Evolutionary conservation across 2,329 filamentous ascomycete species (phyloP).

Genomic region (Thyridium curvatum): DNA sequence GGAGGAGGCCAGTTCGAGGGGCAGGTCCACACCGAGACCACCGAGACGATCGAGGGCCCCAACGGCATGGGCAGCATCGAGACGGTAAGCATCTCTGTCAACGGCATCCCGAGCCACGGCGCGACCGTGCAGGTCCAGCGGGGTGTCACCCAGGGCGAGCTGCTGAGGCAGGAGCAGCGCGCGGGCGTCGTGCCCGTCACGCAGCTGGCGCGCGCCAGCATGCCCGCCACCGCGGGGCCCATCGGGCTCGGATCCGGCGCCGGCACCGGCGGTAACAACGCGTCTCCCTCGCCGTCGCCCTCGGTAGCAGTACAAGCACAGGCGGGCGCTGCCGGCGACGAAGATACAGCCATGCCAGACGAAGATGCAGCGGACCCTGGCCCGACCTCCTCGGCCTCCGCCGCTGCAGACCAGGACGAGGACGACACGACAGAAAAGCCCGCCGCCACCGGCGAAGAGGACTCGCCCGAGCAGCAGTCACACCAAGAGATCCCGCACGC

Average conservation of each 20-base stretch:
- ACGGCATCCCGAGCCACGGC: slow-evolving; percentile 55
- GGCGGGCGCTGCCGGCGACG: not conserved
- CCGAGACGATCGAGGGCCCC: slow-evolving; percentile 74
- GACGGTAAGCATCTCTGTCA: slow-evolving; percentile 71
- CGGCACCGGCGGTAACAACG: slow-evolving; percentile 1
- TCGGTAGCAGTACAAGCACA: not conserved
- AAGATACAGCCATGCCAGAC: too few relatives aligned
- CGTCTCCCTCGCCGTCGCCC: not conserved
- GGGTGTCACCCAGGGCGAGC: slow-evolving; percentile 75
- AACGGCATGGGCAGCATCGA: slow-evolving; percentile 75
- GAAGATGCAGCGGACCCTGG: too few relatives aligned
- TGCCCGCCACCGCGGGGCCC: slow-evolving; percentile 11
- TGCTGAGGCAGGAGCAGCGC: slow-evolving; percentile 80
- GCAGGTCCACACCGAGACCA: slow-evolving; percentile 65
- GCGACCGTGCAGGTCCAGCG: slow-evolving; percentile 24
- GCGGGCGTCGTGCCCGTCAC: slow-evolving; percentile 69
- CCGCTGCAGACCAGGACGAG: slow-evolving; percentile 4
- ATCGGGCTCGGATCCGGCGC: slow-evolving; percentile 11
- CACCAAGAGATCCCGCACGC: slow-evolving; percentile 68
- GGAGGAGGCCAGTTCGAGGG: slow-evolving; percentile 39
- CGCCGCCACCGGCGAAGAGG: slow-evolving; percentile 16
- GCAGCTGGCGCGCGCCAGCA: slow-evolving; percentile 43
- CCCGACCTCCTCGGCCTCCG: slow-evolving; percentile 1
- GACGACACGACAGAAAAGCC: slow-evolving; percentile 14
- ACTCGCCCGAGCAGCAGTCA: slow-evolving; percentile 19